These are phyloP conservation scores for Aspergillus steynii DNA, from an alignment of 495 filamentous ascomycete genomes.

Conservation along the genomic window DNA sequence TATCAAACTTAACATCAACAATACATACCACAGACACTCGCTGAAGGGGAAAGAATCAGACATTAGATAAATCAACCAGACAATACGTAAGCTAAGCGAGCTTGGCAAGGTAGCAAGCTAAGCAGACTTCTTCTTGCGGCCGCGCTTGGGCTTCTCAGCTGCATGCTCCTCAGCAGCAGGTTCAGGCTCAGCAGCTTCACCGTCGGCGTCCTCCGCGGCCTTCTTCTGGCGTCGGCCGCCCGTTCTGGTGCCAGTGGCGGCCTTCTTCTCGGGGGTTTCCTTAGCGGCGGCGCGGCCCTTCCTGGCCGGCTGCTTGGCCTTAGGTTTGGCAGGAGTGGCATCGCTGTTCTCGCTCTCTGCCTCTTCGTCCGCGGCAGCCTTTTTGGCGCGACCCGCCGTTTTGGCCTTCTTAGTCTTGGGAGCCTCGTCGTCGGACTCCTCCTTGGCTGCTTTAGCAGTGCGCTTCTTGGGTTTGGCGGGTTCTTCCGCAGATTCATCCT, in stretches of 20 bases:
- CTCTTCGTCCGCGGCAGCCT: conserved; percentile 9
- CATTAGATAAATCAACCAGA: neutral
- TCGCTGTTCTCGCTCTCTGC: neutral
- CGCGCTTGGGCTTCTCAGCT: conserved; percentile 33
- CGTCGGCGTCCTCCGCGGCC: conserved; percentile 8
- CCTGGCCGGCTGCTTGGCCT: conserved; percentile 8
- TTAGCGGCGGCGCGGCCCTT: conserved; percentile 21
- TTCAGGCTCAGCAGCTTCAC: conserved; percentile 10
- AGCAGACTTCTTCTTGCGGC: conserved; percentile 31
- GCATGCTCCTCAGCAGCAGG: neutral
- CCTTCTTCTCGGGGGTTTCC: conserved; percentile 30
- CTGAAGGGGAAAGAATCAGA: neutral
- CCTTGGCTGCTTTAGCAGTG: conserved; percentile 34
- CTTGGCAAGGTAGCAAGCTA: neutral
- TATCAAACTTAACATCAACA: neutral
- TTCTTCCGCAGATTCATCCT: conserved; percentile 31
- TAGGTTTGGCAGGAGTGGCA: conserved; percentile 5
- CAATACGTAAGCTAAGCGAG: too few relatives aligned
- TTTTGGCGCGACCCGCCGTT: conserved; percentile 10
- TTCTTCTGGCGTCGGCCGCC: conserved; percentile 9
- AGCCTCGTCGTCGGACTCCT: conserved; percentile 28
- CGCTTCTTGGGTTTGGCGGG: conserved; percentile 40
- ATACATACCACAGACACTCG: neutral
- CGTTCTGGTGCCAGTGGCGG: conserved; percentile 13
- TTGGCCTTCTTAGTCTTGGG: conserved; percentile 30